phyloP scores from a whole-genome alignment of 257 asterid genomes.

The Anisodus acutangulus region DNA sequence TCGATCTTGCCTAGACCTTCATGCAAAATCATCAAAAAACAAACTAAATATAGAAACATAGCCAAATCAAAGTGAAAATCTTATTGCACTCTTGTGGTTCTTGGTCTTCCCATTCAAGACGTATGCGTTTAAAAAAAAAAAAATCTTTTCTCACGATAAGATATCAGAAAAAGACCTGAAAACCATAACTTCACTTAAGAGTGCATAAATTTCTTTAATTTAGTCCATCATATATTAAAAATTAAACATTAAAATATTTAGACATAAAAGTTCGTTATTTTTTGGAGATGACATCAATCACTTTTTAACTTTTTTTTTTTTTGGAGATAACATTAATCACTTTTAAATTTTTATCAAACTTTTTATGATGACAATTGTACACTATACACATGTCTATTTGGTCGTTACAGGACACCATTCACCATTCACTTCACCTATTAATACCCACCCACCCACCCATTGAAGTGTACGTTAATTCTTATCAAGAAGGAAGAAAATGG shows the following conservation, averaged over 20 bases:
- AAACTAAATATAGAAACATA: neutral
- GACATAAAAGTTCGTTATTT: neutral
- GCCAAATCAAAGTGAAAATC: no score
- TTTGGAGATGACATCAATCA: neutral
- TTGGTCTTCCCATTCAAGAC: neutral
- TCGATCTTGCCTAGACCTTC: neutral
- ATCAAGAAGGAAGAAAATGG: constrained; percentile 37
- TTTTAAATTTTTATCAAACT: neutral
- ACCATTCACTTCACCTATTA: neutral
- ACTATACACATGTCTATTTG: neutral
- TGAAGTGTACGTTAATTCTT: neutral
- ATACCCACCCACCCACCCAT: neutral
- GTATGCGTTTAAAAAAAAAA: neutral
- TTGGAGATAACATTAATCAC: neutral
- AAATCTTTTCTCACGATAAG: neutral
- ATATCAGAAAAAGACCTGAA: neutral
- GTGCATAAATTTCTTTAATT: neutral
- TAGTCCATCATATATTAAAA: neutral
- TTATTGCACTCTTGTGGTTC: no score
- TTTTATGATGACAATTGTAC: neutral
- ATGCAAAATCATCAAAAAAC: neutral
- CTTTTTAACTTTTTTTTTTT: neutral
- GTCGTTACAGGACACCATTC: neutral
- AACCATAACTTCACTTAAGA: neutral
- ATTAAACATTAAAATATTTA: neutral